phyloP scores from a whole-genome alignment of 2,329 filamentous ascomycete genomes.

The Fusarium pseudonygamai region DNA sequence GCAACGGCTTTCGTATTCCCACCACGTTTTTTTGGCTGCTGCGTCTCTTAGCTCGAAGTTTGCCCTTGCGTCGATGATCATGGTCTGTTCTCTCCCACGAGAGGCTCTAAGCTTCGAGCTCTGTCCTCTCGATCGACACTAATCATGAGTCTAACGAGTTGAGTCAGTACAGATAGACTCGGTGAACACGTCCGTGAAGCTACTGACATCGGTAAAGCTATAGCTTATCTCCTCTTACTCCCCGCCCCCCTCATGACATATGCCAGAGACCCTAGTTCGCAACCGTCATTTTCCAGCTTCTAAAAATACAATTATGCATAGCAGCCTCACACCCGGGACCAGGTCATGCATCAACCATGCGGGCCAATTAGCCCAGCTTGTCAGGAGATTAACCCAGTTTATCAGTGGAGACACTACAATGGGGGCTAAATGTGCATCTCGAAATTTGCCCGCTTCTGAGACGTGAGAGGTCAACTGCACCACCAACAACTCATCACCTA shows the following conservation, averaged over 20 bases:
- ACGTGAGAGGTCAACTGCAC: slow-evolving; percentile 30
- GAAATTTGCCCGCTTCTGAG: slow-evolving; percentile 30
- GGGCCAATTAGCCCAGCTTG: slow-evolving; percentile 36
- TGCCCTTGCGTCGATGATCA: not conserved
- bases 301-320: slow-evolving; percentile 42
- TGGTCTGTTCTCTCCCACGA: not conserved
- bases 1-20: slow-evolving; percentile 34
- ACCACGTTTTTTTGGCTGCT: not conserved
- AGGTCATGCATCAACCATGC: slow-evolving; percentile 34
- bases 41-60: not conserved
- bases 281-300: slow-evolving; percentile 18
- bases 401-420: slow-evolving; percentile 24
- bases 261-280: slow-evolving; percentile 15
- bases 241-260: slow-evolving; percentile 5
- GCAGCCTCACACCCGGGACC: slow-evolving; percentile 30
- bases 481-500: slow-evolving; percentile 18
- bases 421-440: slow-evolving; percentile 39
- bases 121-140: not conserved
- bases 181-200: not conserved
- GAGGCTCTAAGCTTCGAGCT: not conserved
- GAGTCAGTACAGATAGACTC: not conserved
- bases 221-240: not conserved
- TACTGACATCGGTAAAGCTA: not conserved
- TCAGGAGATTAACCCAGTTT: not conserved
- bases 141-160: not conserved